These are phyloP conservation scores for Rhodosporidiobolus sp. DNA, from an alignment of 768 basidiomycete species.

Conservation along the genomic window DNA sequence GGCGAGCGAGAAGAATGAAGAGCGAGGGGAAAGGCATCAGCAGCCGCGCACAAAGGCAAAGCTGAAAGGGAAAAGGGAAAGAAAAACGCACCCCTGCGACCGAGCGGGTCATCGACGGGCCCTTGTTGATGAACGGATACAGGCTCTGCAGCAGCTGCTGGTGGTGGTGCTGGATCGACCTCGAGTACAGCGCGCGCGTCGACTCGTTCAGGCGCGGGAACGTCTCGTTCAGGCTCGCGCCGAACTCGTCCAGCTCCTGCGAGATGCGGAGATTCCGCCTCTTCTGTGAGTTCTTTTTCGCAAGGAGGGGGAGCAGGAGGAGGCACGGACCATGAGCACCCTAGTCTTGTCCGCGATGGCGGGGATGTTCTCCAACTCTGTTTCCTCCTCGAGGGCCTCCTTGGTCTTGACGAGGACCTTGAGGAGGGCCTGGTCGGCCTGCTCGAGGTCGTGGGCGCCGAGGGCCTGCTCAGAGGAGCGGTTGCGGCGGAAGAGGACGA, in stretches of 20 bases:
- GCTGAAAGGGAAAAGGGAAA: neutral
- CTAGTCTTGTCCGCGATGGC: slow-evolving; percentile 16
- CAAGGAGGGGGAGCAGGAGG: no score
- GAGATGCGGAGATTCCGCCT: neutral
- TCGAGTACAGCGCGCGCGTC: slow-evolving; percentile 27
- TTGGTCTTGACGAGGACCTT: slow-evolving; percentile 27
- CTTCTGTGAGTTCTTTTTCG: no score
- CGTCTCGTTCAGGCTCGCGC: slow-evolving; percentile 6
- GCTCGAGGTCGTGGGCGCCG: neutral
- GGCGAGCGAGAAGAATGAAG: neutral
- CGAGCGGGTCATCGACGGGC: slow-evolving; percentile 8
- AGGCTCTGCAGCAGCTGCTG: slow-evolving; percentile 24
- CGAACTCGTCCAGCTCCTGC: slow-evolving; percentile 30
- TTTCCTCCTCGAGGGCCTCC: slow-evolving; percentile 26
- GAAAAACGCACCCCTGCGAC: neutral
- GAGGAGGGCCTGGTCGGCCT: slow-evolving; percentile 20
- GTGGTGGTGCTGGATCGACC: slow-evolving; percentile 29
- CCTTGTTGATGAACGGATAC: slow-evolving; percentile 31
- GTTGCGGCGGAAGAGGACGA: neutral
- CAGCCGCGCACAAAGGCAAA: neutral
- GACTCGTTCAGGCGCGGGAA: slow-evolving; percentile 25
- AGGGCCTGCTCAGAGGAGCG: neutral
- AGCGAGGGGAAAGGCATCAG: neutral
- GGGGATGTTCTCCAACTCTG: slow-evolving; percentile 7
- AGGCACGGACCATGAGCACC: slow-evolving; percentile 22